Conservation (phyloP, 1,284 basidiomycete genomes). For the Bjerkandera adusta region DNA sequence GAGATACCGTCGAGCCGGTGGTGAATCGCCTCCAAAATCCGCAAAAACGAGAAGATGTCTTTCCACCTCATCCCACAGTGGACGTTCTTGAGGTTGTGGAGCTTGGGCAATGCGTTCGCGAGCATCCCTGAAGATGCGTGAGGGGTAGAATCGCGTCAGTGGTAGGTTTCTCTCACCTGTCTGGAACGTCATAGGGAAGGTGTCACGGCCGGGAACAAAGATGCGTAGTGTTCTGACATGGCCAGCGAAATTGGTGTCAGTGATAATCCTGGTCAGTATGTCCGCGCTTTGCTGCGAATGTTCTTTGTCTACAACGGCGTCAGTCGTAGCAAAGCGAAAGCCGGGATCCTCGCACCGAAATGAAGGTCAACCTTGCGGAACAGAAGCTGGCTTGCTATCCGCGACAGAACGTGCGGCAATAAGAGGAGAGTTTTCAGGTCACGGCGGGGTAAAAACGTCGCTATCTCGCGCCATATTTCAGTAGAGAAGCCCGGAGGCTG, state of each 20-base stretch:
- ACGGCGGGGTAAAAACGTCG: conserved; percentile 55
- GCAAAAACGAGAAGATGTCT: conserved; percentile 49
- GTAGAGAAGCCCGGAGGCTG: conserved; percentile 48
- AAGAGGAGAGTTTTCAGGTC: conserved; percentile 64
- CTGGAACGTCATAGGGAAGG: conserved; percentile 59
- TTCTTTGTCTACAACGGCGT: conserved; percentile 33
- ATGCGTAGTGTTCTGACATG: conserved; percentile 57
- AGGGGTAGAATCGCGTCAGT: background rate
- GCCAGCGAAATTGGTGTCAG: conserved; percentile 55
- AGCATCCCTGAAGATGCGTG: conserved; percentile 50
- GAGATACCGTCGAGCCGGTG: conserved; percentile 54
- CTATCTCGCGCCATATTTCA: conserved; percentile 73
- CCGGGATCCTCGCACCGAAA: conserved; percentile 33
- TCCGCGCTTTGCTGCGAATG: conserved; percentile 69
- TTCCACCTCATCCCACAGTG: conserved; percentile 59
- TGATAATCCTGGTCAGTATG: conserved; percentile 64
- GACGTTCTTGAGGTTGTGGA: conserved; percentile 55
- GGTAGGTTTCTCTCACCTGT: conserved; percentile 38
- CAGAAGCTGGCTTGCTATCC: conserved; percentile 63
- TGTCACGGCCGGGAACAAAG: conserved; percentile 49
- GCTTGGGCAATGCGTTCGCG: conserved; percentile 61
- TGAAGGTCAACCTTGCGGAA: conserved; percentile 65
- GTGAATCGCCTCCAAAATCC: conserved; percentile 47
- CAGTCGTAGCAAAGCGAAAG: conserved; percentile 25
- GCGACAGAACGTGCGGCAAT: conserved; percentile 63